Conservation (phyloP, 2,329 filamentous ascomycete genomes). For the Trichocomaceae sp. region DNA sequence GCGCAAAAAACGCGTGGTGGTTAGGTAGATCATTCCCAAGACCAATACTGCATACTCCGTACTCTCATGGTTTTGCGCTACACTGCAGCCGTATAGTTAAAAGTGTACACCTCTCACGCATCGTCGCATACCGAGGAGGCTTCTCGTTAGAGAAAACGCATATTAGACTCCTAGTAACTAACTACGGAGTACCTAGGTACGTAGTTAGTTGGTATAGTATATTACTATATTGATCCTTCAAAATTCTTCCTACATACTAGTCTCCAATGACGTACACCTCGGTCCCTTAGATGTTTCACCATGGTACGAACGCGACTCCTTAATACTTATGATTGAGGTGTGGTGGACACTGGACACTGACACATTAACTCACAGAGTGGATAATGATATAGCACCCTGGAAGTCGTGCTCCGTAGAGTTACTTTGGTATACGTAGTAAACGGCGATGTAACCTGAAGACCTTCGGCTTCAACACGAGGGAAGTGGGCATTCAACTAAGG, state of each 20-base stretch:
- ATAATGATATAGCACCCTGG: neutral
- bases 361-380: no score
- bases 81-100: no score
- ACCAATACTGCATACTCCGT: no score
- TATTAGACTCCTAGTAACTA: no score
- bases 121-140: neutral
- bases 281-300: conserved; percentile 2
- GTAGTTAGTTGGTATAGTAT: no score
- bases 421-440: neutral
- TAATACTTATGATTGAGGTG: neutral
- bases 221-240: conserved; percentile 9
- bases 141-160: neutral
- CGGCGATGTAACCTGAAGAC: neutral
- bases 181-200: no score
- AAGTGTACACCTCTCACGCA: neutral
- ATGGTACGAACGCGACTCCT: neutral
- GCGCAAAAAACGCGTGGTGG: no score
- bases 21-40: no score
- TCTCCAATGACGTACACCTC: neutral
- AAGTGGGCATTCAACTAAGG: neutral
- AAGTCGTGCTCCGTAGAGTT: neutral
- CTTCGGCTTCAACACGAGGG: neutral
- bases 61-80: no score
- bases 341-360: neutral
- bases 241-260: neutral